Conservation (phyloP, 73 alveolate genomes). For the Paramecium primaurelia region DNA sequence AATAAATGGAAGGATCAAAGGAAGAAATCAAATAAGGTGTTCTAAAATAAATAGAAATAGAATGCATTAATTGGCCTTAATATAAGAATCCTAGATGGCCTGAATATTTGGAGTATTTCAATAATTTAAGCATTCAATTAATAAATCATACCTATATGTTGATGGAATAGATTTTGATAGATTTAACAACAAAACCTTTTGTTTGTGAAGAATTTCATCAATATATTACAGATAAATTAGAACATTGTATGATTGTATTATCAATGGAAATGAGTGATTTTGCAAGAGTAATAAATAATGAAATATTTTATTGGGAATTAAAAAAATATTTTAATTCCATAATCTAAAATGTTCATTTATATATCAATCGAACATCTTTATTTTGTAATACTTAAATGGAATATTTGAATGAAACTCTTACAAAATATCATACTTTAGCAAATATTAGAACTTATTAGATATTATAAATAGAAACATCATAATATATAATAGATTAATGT, state of each 20-base stretch:
- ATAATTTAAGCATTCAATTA: background rate
- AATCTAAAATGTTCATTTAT: conserved; percentile 7
- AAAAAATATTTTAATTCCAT: background rate
- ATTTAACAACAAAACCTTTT: background rate
- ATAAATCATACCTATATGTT: background rate
- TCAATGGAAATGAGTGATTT: conserved; percentile 4
- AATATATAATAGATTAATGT: background rate
- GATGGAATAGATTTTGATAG: background rate
- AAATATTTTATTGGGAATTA: background rate
- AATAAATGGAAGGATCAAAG: background rate
- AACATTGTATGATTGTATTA: background rate
- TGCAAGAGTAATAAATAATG: background rate
- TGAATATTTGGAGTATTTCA: background rate
- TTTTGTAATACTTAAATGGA: conserved; percentile 16
- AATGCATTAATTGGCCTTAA: background rate
- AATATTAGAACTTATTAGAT: conserved; percentile 21
- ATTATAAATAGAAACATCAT: background rate
- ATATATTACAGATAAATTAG: conserved; percentile 21
- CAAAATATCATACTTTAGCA: conserved; percentile 30
- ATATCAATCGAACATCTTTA: background rate
- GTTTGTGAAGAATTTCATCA: background rate
- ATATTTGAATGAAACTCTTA: background rate
- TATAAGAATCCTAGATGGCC: background rate
- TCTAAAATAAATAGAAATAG: background rate
- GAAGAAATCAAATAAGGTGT: background rate